These are phyloP conservation scores for Sinapis alba DNA, from an alignment of 441 rosid species.

Conservation along the genomic window DNA sequence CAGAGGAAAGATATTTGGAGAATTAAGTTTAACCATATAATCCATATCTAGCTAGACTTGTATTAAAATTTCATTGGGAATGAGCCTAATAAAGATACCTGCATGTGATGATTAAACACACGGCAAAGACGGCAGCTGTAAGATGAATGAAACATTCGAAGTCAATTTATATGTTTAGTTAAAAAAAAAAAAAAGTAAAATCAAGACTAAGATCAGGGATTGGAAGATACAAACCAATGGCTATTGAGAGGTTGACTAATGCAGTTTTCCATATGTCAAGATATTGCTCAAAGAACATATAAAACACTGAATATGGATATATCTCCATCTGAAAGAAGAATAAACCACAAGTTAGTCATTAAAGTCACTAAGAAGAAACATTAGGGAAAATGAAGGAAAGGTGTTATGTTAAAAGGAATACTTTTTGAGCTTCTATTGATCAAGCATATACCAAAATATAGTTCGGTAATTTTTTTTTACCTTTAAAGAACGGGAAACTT, in stretches of 20 bases:
- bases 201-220: conserved; percentile 20
- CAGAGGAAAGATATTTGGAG: not conserved
- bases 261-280: conserved; percentile 98
- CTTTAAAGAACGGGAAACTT: conserved; percentile 85
- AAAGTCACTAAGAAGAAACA: not conserved
- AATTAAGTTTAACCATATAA: not conserved
- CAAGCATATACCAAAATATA: not conserved
- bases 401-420: not conserved
- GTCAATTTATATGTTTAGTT: not conserved
- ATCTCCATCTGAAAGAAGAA: conserved; percentile 78
- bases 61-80: not conserved
- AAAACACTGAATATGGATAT: conserved; percentile 96
- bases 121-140: conserved; percentile 90
- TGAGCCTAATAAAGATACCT: conserved; percentile 43
- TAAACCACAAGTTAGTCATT: not conserved
- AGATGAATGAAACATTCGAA: conserved; percentile 27
- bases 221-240: conserved; percentile 72
- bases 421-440: not conserved
- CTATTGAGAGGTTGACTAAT: conserved; percentile 88
- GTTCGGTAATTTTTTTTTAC: conserved; percentile 28
- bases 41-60: too few species aligned
- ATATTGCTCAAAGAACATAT: conserved; percentile 98
- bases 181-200: not conserved
- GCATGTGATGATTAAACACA: conserved; percentile 89
- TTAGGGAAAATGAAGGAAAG: not conserved